Evolutionary conservation across 352 stramenopile genomes (phyloP).

Genomic region (Phytopythium kandeliae): DNA sequence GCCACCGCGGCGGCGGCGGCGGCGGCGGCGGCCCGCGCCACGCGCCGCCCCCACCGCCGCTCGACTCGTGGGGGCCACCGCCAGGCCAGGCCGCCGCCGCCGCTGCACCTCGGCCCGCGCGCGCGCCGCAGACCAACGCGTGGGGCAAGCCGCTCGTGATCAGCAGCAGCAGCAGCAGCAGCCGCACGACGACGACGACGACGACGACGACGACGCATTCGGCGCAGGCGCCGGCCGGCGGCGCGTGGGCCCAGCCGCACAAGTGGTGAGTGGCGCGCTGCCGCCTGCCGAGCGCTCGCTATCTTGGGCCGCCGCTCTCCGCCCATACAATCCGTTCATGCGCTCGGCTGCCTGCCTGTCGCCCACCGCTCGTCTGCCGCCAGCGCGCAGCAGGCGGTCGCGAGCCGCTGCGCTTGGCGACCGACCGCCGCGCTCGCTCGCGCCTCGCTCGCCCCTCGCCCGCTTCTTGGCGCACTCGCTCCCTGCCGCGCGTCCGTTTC

Average conservation of each 20-base stretch:
- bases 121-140: constrained; percentile 11
- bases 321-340: no score
- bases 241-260: constrained; percentile 61
- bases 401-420: not conserved
- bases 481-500: not conserved
- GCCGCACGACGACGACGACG: not conserved
- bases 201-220: not conserved
- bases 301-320: no score
- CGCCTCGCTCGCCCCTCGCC: no score
- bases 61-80: constrained; percentile 30
- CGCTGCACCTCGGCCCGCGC: constrained; percentile 1
- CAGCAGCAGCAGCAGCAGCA: constrained; percentile 7
- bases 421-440: no score
- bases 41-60: constrained; percentile 21
- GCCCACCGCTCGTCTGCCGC: no score
- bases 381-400: no score
- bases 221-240: constrained; percentile 11
- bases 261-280: constrained; percentile 53
- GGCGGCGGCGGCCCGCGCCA: constrained; percentile 7
- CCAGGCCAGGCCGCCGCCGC: constrained; percentile 18
- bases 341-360: no score
- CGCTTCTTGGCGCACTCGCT: not conserved
- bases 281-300: no score
- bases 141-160: constrained; percentile 21
- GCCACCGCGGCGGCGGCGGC: no score